Evolutionary conservation across 805 yeast species (phyloP).

Genomic region (Kluyveromyces lactis): DNA sequence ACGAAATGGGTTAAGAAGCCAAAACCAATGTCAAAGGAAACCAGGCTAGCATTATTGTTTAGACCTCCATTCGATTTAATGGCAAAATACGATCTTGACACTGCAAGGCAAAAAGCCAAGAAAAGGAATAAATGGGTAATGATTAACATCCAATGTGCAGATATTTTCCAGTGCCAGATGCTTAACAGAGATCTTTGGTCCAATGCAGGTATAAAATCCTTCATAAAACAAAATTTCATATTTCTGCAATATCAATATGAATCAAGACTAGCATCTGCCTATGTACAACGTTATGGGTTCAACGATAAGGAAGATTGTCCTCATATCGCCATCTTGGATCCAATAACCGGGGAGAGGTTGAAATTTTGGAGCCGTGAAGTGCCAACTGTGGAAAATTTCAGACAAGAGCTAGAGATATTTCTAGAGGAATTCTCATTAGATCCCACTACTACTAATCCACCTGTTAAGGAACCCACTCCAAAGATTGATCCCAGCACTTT

Average conservation of each 20-base stretch:
- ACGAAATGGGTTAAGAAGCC: constrained; percentile 22
- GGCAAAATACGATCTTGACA: constrained; percentile 55
- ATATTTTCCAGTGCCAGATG: constrained; percentile 82
- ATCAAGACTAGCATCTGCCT: constrained; percentile 65
- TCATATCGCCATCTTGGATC: constrained; percentile 87
- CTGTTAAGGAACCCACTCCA: constrained; percentile 47
- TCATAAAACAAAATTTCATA: constrained; percentile 60
- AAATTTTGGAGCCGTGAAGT: constrained; percentile 62
- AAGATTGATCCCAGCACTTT: constrained; percentile 55
- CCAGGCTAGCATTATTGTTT: constrained; percentile 72
- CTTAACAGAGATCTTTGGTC: constrained; percentile 94
- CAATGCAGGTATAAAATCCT: constrained; percentile 49
- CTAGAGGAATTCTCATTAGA: constrained; percentile 55
- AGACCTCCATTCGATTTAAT: constrained; percentile 93
- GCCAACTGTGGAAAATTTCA: constrained; percentile 53
- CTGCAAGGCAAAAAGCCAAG: constrained; percentile 60
- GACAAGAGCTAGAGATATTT: constrained; percentile 63
- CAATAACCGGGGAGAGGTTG: constrained; percentile 89
- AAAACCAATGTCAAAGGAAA: constrained; percentile 23
- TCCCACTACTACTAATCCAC: constrained; percentile 56
- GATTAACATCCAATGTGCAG: constrained; percentile 77
- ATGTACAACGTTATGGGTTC: constrained; percentile 64
- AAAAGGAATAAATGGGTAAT: constrained; percentile 68
- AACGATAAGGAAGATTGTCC: constrained; percentile 48
- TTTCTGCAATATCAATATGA: constrained; percentile 82